Conservation (phyloP, 768 basidiomycete genomes). For the Lyophyllum semitale region DNA sequence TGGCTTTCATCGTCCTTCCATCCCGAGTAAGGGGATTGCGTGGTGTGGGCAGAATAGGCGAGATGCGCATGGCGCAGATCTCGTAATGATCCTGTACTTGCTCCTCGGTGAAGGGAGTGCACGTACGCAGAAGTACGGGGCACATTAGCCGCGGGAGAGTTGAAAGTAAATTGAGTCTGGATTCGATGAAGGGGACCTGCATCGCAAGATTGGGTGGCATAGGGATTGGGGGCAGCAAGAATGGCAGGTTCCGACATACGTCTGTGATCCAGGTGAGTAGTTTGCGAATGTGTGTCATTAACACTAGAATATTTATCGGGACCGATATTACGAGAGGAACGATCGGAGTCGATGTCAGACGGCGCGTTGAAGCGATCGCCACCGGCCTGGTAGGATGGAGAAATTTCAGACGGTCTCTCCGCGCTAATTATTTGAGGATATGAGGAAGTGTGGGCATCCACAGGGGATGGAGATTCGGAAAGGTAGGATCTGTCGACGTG, state of each 20-base stretch:
- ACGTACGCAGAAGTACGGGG: constrained; percentile 38
- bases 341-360: constrained; percentile 37
- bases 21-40: constrained; percentile 24
- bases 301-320: constrained; percentile 35
- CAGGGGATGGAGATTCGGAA: constrained; percentile 47
- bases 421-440: constrained; percentile 40
- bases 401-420: constrained; percentile 43
- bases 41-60: constrained; percentile 30
- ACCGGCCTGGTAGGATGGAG: constrained; percentile 40
- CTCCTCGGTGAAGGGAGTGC: constrained; percentile 47
- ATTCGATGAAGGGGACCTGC: constrained; percentile 35
- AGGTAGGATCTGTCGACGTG: constrained; percentile 27
- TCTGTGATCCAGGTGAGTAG: constrained; percentile 53
- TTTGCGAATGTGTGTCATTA: constrained; percentile 27
- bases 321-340: constrained; percentile 36
- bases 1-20: constrained; percentile 40
- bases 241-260: constrained; percentile 71
- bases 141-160: constrained; percentile 29
- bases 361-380: constrained; percentile 38
- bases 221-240: constrained; percentile 39
- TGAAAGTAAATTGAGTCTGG: constrained; percentile 43
- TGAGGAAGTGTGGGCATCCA: constrained; percentile 38
- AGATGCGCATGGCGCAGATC: constrained; percentile 42
- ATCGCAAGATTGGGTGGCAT: constrained; percentile 35
- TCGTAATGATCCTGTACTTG: constrained; percentile 45